These are phyloP conservation scores for Mucor indicus DNA, from an alignment of 371 early-diverging fungal species.

Conservation along the genomic window DNA sequence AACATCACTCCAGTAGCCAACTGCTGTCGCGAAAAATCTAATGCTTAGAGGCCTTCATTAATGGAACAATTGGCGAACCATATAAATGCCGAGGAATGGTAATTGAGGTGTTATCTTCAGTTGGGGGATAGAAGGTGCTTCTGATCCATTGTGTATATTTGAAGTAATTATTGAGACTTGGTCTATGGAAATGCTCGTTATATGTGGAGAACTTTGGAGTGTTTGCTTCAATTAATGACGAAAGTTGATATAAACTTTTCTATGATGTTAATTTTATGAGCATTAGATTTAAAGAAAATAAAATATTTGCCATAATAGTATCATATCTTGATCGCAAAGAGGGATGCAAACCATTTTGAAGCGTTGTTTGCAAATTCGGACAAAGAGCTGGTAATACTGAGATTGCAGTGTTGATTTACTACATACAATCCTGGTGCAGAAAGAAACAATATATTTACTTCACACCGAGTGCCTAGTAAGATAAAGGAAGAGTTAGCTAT, in stretches of 20 bases:
- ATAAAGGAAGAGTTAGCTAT: not conserved
- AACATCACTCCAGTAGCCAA: no score
- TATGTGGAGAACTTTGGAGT: not conserved
- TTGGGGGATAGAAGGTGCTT: no score
- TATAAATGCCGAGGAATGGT: no score
- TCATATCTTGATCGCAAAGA: not conserved
- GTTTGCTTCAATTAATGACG: not conserved
- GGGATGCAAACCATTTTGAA: not conserved
- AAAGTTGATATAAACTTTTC: conserved; percentile 3
- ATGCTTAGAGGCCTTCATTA: no score
- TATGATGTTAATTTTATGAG: not conserved
- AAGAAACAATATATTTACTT: not conserved
- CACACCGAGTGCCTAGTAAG: not conserved
- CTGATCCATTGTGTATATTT: conserved; percentile 1
- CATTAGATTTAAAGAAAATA: conserved; percentile 1
- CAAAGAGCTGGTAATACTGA: not conserved
- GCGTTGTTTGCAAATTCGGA: conserved; percentile 1
- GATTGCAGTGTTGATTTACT: conserved; percentile 1
- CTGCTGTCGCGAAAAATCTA: no score
- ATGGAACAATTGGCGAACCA: no score
- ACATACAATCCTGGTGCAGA: not conserved
- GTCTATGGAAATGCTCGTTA: not conserved
- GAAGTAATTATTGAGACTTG: not conserved
- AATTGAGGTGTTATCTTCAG: no score
- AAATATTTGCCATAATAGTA: not conserved